phyloP scores from a whole-genome alignment of 225 moss, liverwort and hornwort genomes.

The Thuidium tamariscinum region DNA sequence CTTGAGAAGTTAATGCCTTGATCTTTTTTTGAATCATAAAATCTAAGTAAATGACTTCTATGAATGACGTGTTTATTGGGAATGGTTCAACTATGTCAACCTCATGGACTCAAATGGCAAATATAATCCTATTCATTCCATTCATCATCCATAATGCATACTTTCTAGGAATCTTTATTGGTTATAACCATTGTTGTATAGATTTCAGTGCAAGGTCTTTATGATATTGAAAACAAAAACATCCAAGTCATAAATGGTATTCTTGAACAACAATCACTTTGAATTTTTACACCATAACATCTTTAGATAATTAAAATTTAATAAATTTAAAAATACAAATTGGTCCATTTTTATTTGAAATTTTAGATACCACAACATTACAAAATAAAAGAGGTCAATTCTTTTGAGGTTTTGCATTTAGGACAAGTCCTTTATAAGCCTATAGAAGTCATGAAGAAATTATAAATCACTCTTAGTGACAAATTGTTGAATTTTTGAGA shows the following conservation, averaged over 20 bases:
- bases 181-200: background rate
- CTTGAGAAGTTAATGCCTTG: too few species aligned
- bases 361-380: rapidly evolving
- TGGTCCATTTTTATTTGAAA: rapidly evolving
- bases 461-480: background rate
- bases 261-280: too few species aligned
- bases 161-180: too few species aligned
- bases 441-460: rapidly evolving
- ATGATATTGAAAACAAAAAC: background rate
- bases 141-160: background rate
- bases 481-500: background rate
- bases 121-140: background rate
- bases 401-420: too few species aligned
- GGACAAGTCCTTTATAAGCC: background rate
- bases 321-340: too few species aligned
- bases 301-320: background rate
- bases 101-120: background rate
- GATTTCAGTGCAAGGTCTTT: rapidly evolving
- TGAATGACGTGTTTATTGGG: rapidly evolving
- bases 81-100: background rate
- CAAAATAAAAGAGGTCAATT: rapidly evolving
- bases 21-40: too few species aligned
- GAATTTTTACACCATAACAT: background rate
- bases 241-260: background rate
- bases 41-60: too few species aligned